Base-by-base conservation (phyloP, 352 stramenopile genomes). In the Aphanomyces stellatus region DNA sequence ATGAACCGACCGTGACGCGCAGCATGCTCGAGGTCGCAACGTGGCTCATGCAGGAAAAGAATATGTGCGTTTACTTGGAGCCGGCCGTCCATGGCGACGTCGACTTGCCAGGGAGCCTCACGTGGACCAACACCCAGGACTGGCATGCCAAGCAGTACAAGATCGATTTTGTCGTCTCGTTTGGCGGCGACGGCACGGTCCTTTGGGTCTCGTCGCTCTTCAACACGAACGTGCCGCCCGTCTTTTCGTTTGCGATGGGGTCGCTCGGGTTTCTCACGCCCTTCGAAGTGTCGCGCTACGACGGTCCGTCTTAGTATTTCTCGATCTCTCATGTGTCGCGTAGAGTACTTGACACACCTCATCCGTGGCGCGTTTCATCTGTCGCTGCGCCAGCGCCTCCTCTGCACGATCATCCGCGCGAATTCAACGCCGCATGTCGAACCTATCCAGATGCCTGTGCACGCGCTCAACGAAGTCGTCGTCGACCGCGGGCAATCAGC, bases 381-480 rank as follows among this genome's bases (percentile, higher is more conserved):
- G 74, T 93, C 85, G 24, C 53, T 95, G 35, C 80, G 87, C 51
- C 92, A 85, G 24, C 79, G 87, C 2, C 70, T 95, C 31, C 74
- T 82, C 13, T 85, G 83, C 42, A 82, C 85, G 40, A 89, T 95
- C 63, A 77, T 83, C 27, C 85, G 87, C 34, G 73, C 73, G 7
- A 75, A 80, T 61, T 76, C 88, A 33, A 71, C 63, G 4, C 78
- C 88, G 59, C 74, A 76, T 19, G 64, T 78, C n/a, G 49, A 71
- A 33, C 22, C 22, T 3, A 46, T 65, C n/a, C 40, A 25, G 24
- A 71, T 75, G 33, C 74, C 88, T 1, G 83, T 96, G 63, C 92
- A 98, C 71, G 96, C 97, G 7, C 77, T 99, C 34, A 99, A 99
- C 74, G 97, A 99, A 81, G 96, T 99, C 46, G 96, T 99, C 30